Evolutionary conservation across 768 basidiomycete species (phyloP), one percentile per base, ranked within the genome.

Genomic region (Russula sp.): DNA sequence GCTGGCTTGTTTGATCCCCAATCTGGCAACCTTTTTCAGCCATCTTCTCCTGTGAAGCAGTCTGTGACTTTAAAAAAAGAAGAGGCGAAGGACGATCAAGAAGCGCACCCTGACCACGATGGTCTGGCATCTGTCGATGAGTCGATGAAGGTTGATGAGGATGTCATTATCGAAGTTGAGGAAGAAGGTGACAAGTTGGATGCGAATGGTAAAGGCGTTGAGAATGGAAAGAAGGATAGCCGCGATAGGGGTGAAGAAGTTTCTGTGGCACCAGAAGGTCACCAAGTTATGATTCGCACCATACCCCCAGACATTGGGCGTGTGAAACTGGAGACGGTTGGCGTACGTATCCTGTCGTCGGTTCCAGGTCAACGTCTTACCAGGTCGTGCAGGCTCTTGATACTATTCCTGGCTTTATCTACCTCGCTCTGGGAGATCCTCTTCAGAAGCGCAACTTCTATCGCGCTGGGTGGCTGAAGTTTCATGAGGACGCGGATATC

Each of bases 221-320:
- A 67, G 58, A 80, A 81, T 57, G 76, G 75, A 66, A 82, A 72
- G 66, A 79, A 79, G 49, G 73, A 68, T 60, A 83, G 80, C 67
- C 82, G 85, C 47, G 86, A 83, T 7, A 86, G 60, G 34, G 66
- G 64, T 35, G 73, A 92, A 70, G 91, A 93, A 70, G 73, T 82
- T 60, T 82, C 83, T 59, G 71, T 74, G 4, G 66, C 78, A 45
- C 83, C 88, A 16, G 90, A 93, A 68, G 90, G 89, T 25, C 91
- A 90, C 67, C 88, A 97, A 70, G 86, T 97, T 58, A 93, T 95
- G 84, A 94, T 97, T 70, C 85, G 93, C 61, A 94, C 93, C 18
- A 93, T 97, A 65, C 93, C 93, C 50, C 93, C 94, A 29, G 90
- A 93, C 66, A 93, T 94, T 68, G 90, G 90, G 35, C 85, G 94